Conservation (phyloP, 768 basidiomycete genomes). For the Xerocomus spinulosus region DNA sequence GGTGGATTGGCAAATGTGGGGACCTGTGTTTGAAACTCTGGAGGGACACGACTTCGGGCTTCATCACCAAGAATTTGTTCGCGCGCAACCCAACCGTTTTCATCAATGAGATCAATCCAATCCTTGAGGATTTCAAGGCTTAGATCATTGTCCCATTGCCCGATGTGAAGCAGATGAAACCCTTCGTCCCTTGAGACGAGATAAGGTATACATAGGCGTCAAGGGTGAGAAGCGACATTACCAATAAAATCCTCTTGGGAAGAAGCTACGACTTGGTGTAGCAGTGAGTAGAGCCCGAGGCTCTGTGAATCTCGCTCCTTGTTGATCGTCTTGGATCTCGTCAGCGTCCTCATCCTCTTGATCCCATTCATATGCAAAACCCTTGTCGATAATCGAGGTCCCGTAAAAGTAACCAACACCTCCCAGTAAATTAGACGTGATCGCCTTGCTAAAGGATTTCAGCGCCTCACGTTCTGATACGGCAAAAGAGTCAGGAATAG, state of each 20-base stretch:
- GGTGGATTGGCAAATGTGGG: conserved; percentile 95
- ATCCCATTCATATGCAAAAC: conserved; percentile 91
- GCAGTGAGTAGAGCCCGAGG: conserved; percentile 80
- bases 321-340: conserved; percentile 31
- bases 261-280: conserved; percentile 94
- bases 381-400: conserved; percentile 76
- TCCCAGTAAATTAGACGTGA: conserved; percentile 88
- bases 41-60: conserved; percentile 90
- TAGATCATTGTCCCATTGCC: conserved; percentile 89
- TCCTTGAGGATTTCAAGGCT: conserved; percentile 84
- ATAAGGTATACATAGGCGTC: background rate
- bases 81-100: conserved; percentile 92
- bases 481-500: conserved; percentile 53
- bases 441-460: conserved; percentile 74
- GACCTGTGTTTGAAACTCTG: conserved; percentile 89
- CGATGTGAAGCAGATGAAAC: conserved; percentile 89
- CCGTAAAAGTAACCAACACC: conserved; percentile 97
- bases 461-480: conserved; percentile 46
- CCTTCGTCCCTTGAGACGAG: conserved; percentile 78
- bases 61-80: conserved; percentile 98
- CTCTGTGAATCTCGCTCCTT: conserved; percentile 65
- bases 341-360: conserved; percentile 51
- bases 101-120: conserved; percentile 90
- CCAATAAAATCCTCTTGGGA: conserved; percentile 98
- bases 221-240: conserved; percentile 26